A percentile compares a stretch with the other conserved stretches of the same genome.
These are phyloP conservation scores for Russula dissimulans DNA, from an alignment of 768 basidiomycete species.

Conservation along the genomic window DNA sequence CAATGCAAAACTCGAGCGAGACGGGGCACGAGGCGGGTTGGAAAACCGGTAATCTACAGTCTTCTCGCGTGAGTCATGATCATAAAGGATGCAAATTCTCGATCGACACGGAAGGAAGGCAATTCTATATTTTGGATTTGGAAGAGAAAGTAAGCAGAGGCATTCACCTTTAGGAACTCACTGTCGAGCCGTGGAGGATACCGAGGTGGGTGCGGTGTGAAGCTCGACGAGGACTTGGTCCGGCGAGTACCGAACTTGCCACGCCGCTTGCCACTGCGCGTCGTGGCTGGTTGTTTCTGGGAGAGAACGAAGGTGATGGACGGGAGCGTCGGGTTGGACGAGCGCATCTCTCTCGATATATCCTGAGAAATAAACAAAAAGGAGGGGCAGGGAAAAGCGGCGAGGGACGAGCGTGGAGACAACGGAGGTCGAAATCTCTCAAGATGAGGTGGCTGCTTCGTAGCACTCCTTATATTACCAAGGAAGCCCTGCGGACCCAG, in stretches of 20 bases:
- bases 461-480: neutral
- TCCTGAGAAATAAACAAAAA: neutral
- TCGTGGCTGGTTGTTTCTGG: neutral
- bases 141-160: too few species aligned
- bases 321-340: conserved; percentile 14
- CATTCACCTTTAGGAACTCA: conserved; percentile 14
- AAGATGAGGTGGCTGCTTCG: neutral
- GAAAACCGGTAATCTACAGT: conserved; percentile 18
- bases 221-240: conserved; percentile 6
- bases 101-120: neutral
- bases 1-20: conserved; percentile 19
- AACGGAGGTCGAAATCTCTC: neutral
- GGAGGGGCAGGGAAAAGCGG: neutral
- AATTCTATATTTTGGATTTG: neutral
- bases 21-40: conserved; percentile 5
- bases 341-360: conserved; percentile 7
- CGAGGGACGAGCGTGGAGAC: neutral
- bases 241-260: neutral
- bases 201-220: conserved; percentile 14
- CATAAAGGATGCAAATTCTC: neutral
- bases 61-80: conserved; percentile 7
- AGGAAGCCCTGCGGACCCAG: neutral
- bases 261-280: neutral
- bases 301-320: conserved; percentile 19
- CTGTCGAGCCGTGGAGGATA: conserved; percentile 18